Evolutionary conservation across 306 rosid genomes (phyloP).

Genomic region (Vigna radiata): DNA sequence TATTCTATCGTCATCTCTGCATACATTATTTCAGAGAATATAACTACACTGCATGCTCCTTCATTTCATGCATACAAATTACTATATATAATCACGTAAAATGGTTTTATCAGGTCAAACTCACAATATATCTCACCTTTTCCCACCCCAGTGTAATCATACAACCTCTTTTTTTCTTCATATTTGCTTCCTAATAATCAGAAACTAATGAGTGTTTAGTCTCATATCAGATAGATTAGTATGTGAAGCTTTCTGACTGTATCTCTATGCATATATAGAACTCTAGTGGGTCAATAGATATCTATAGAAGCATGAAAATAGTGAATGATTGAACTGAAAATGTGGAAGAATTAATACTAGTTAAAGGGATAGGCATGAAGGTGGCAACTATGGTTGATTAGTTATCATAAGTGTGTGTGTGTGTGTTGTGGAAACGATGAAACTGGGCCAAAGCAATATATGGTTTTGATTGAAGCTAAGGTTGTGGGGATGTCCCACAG

Average conservation of each 20-base stretch:
- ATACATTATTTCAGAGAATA: too few relatives aligned
- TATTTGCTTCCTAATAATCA: slow-evolving; percentile 25
- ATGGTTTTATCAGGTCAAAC: slow-evolving; percentile 4
- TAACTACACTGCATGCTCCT: background rate
- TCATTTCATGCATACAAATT: slow-evolving; percentile 18
- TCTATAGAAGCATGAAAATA: slow-evolving; percentile 21
- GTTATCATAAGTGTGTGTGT: slow-evolving; percentile 21
- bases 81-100: background rate
- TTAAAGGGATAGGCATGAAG: slow-evolving; percentile 41
- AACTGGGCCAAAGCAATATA: slow-evolving; percentile 62
- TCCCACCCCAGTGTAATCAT: slow-evolving; percentile 9
- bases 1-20: slow-evolving; percentile 1
- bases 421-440: slow-evolving; percentile 38
- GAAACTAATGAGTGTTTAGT: slow-evolving; percentile 21
- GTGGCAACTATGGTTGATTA: slow-evolving; percentile 43
- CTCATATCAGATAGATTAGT: background rate
- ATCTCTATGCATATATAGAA: background rate
- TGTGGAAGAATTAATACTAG: slow-evolving; percentile 20
- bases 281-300: slow-evolving; percentile 26
- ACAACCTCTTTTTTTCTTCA: slow-evolving; percentile 16
- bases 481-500: slow-evolving; percentile 58
- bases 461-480: slow-evolving; percentile 56
- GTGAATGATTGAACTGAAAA: slow-evolving; percentile 37
- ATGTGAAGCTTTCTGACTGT: background rate
- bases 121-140: slow-evolving; percentile 3